Evolutionary conservation across 2,329 filamentous ascomycete genomes (phyloP), one percentile per base, ranked within the genome.

Genomic region (Colletotrichum tabaci): DNA sequence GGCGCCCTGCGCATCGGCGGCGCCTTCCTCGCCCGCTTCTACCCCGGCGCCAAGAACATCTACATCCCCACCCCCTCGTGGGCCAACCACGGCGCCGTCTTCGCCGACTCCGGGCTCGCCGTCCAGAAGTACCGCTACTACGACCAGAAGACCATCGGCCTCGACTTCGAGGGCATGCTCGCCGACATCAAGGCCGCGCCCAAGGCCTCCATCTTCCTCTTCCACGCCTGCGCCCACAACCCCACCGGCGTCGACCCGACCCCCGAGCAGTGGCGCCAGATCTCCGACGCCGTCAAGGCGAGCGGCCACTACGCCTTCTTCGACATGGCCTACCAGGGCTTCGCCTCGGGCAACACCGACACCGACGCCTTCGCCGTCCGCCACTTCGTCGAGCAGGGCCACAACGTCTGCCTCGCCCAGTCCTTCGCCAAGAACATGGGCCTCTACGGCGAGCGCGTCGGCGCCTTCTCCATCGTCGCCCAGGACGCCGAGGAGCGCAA

Each of bases 361-460:
- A 92, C 92, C 84, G 96, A 99, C 82, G 96, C 96, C 75, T 98
- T 96, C 82, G 94, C 96, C 73, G 89, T 98, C 76, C 92, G 96
- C 77, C 89, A 98, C 88, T 99, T 99, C 83, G 91, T 98, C 82
- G 89, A 94, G 85, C 87, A 98, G 86, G 96, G 96, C 78, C 95
- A 98, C 87, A 90, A 94, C 81, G 91, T 96, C 81, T 92, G 91
- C 80, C 91, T 98, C 74, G 92, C 93, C 79, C 96, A 98, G 87
- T 96, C 93, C 65, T 98, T 98, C 84, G 96, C 96, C 82, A 98
- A 98, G 93, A 99, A 99, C 90, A 98, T 99, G 96, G 96, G 96
- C 86, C 94, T 99, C 74, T 98, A 99, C 82, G 96, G 96, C 81
- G 96, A 99, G 89, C 96, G 96, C 86, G 94, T 97, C 73, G 96